phyloP scores from a whole-genome alignment of 2,329 filamentous ascomycete species.

The Penicillium palitans region DNA sequence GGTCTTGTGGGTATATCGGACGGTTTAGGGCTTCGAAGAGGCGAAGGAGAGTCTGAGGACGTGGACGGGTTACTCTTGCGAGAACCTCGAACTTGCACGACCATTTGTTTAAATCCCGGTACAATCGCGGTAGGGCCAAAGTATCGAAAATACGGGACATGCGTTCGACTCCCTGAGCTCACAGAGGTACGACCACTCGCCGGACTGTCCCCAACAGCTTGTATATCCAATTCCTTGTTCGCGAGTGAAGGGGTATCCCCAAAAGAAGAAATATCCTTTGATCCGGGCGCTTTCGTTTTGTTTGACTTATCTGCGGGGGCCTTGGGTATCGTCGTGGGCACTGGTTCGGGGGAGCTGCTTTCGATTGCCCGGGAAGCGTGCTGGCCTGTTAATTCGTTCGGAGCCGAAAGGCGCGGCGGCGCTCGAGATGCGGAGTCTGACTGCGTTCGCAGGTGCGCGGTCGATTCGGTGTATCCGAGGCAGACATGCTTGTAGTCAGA shows the following conservation, averaged over 20 bases:
- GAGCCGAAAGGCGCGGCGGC: conserved; percentile 19
- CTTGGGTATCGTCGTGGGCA: conserved; percentile 8
- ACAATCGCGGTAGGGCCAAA: conserved; percentile 90
- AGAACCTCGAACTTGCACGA: conserved; percentile 59
- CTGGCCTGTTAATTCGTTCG: conserved; percentile 20
- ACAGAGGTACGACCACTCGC: conserved; percentile 44
- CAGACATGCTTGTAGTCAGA: conserved; percentile 69
- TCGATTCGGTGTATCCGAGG: conserved; percentile 62
- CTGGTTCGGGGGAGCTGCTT: conserved; percentile 32
- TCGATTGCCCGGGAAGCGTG: conserved; percentile 21
- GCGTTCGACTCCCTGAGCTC: conserved; percentile 39
- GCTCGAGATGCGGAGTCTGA: conserved; percentile 31
- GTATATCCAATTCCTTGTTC: conserved; percentile 30
- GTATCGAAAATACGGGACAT: conserved; percentile 84
- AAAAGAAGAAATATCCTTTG: conserved; percentile 19
- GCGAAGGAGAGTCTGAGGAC: conserved; percentile 42
- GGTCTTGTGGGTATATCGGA: conserved; percentile 22
- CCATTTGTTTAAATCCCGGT: conserved; percentile 91
- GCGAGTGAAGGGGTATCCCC: conserved; percentile 20
- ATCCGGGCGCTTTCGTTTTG: conserved; percentile 18
- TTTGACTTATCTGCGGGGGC: conserved; percentile 16
- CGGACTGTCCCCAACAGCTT: conserved; percentile 32
- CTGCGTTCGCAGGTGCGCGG: conserved; percentile 35
- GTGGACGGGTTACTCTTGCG: conserved; percentile 43
- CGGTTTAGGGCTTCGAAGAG: conserved; percentile 37